Base-by-base conservation (phyloP, 495 filamentous ascomycete species). In the Cairneyella variabilis region DNA sequence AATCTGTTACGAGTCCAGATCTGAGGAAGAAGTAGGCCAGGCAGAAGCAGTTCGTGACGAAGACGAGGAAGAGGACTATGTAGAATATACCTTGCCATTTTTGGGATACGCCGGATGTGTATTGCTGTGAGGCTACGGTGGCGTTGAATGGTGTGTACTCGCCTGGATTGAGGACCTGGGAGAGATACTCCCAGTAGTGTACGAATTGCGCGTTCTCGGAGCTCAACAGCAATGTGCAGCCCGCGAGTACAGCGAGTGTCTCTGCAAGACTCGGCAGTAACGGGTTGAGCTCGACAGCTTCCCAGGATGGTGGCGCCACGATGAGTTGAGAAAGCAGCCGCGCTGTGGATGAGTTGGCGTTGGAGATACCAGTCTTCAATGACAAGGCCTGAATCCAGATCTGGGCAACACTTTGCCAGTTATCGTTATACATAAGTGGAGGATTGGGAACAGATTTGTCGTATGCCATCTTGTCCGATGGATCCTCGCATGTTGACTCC, bases 1-100 rank as follows among this genome's bases (percentile, higher is more conserved):
- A 90, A 64, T 90, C 88, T 10, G 82, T 86, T 14, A 89, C 71
- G 37, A 85, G 82, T 16, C 77, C 76, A 1, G 73, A 70, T 44
- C 68, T 68, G 41, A 62, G 53, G 48, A 70, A 66, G 18, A 75
- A 62, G 21, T 73, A 66, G 4, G 69, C 56, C n/a, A 90, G 68
- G 45, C 80, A 82, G 25, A 81, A 67, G 34, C 79, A 59, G 62
- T 85, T 88, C 41, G 82, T 79, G 45, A 79, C 49, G 66, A 88
- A 87, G 3, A 82, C 78, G 34, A 79, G 60, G 5, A 76, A 36
- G 0, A 90, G 74, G 7, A 88, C 69, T n/a, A 79, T 37, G 56
- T 84, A 82, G 70, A 87, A 91, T 7, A 79, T 62, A 0, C 58
- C 66, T 49, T 89, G 84, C 79, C 82, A 86, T 0, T 34, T 3